Evolutionary conservation across 2,329 filamentous ascomycete species (phyloP), one percentile per base, ranked within the genome.

Genomic region (Passalora sequoiae): DNA sequence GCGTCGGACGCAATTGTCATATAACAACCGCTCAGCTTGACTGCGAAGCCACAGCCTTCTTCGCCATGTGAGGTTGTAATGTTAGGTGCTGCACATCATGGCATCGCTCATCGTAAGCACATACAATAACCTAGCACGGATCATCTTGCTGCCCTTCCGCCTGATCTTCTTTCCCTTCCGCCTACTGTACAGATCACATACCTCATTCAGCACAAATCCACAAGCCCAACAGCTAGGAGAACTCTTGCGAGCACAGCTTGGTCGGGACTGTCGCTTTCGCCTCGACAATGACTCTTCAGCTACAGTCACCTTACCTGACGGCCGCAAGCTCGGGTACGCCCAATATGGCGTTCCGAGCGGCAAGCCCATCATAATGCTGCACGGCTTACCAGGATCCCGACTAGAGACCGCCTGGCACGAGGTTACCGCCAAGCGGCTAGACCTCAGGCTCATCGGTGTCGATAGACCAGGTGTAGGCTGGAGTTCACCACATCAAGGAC

Each of bases 381-480:
- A 74, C 43, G 66, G 69, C 30, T 66, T 64, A 35, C 68, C 69
- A 4, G 66, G 64, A 9, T 72, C 66, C 6, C 66, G 70, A 22
- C 57, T 69, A 13, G 69, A 73, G 56, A 63, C 55, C 15, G 61
- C 58, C 17, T 50, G 60, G 8, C 58, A 65, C 44, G 61, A 69
- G 44, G 45, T 61, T 1, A 43, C 55, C 9, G 65, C 63, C 27
- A 51, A 56, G 9, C 61, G 61, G 6, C 63, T 62, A 16, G 57
- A 57, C 22, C 51, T 69, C 16, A 66, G 67, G 10, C 54, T 73
- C 31, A 65, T 74, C 41, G 57, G 60, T 5, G 60, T 65, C 9
- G 71, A 74, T 39, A 59, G 70, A 7, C 70, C 70, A 8, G 70
- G 71, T 6, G 61, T 64, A 19, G 72, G 72, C 1, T 56, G 64